Evolutionary conservation across 192 early-diverging fungal genomes (phyloP).

Genomic region (Cladochytrium replicatum): DNA sequence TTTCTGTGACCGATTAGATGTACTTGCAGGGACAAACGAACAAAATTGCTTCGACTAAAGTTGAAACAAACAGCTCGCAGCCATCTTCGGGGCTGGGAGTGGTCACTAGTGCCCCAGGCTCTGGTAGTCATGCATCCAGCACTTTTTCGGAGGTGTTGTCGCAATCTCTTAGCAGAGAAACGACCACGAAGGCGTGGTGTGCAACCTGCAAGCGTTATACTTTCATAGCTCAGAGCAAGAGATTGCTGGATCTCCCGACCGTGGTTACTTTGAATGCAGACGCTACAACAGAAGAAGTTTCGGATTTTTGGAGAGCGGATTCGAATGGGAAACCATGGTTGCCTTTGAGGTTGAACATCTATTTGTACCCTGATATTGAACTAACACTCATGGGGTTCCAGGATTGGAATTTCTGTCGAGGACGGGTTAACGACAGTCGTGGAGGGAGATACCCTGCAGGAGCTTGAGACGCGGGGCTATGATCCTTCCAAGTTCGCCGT

Average conservation of each 20-base stretch:
- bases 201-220: conserved; percentile 72
- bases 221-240: conserved; percentile 61
- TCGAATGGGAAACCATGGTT: conserved; percentile 15
- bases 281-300: conserved; percentile 39
- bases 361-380: too few relatives aligned
- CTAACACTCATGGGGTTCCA: background rate
- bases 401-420: too few relatives aligned
- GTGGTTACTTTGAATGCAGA: conserved; percentile 75
- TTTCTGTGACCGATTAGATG: background rate
- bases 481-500: too few relatives aligned
- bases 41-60: background rate
- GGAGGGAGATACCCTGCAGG: too few relatives aligned
- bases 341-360: conserved; percentile 12
- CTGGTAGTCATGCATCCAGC: too few relatives aligned
- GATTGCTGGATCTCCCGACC: conserved; percentile 54
- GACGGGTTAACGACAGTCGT: too few relatives aligned
- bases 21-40: too few relatives aligned
- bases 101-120: too few relatives aligned
- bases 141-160: background rate
- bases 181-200: conserved; percentile 80
- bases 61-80: background rate
- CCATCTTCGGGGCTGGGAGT: too few relatives aligned
- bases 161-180: conserved; percentile 44
- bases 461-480: too few relatives aligned
- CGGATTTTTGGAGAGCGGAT: conserved; percentile 33